phyloP scores from a whole-genome alignment of 305 asterid genomes.

The Fraxinus nigra region DNA sequence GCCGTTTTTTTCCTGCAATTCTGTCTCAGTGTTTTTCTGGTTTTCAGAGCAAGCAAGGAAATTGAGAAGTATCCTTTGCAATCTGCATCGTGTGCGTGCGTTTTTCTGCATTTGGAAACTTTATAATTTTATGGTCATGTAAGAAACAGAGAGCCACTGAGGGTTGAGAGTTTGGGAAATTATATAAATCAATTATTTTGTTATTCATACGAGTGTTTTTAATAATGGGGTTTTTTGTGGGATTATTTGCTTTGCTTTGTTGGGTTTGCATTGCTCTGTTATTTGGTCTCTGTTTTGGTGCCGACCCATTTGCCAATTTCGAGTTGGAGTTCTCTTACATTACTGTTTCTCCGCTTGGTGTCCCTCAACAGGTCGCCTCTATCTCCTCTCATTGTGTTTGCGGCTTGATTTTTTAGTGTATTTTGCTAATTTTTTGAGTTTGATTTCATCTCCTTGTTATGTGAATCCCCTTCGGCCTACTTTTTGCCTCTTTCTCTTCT shows the following conservation, averaged over 20 bases:
- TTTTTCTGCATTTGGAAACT: slow-evolving; percentile 1
- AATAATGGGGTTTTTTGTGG: slow-evolving; percentile 22
- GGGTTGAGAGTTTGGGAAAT: slow-evolving; percentile 16
- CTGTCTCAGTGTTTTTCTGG: neutral
- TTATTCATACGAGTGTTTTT: neutral
- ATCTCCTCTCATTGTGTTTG: neutral
- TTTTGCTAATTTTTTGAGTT: neutral
- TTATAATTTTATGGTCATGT: slow-evolving; percentile 6
- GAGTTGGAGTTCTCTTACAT: slow-evolving; percentile 67
- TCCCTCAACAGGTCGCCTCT: slow-evolving; percentile 78
- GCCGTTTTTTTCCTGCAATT: neutral
- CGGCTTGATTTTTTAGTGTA: neutral
- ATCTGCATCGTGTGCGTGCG: neutral
- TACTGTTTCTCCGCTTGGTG: slow-evolving; percentile 84
- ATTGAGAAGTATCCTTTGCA: slow-evolving; percentile 11
- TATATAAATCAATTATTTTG: neutral
- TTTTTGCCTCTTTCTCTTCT: neutral
- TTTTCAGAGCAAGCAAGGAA: slow-evolving; percentile 1
- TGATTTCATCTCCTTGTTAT: neutral
- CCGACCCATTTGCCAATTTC: slow-evolving; percentile 61
- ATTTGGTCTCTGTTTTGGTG: slow-evolving; percentile 44
- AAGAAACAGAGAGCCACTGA: neutral
- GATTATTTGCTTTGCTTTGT: slow-evolving; percentile 26
- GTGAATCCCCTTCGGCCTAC: neutral
- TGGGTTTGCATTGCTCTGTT: slow-evolving; percentile 42